Evolutionary conservation across 2,329 filamentous ascomycete genomes (phyloP).

Genomic region (Sarocladium strictum): DNA sequence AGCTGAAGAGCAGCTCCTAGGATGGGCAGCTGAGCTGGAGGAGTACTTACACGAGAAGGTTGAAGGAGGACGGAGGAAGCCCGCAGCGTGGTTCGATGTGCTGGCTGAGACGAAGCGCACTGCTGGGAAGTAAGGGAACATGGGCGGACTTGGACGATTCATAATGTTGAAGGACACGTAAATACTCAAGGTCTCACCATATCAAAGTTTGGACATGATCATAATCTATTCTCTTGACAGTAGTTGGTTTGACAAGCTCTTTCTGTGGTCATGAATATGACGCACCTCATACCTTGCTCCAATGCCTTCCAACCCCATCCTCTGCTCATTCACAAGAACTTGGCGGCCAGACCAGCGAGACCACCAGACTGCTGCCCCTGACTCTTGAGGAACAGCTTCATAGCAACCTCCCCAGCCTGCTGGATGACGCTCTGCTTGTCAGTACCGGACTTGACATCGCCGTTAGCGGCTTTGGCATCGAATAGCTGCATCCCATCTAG

Average conservation of each 20-base stretch:
- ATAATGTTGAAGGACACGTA: no score
- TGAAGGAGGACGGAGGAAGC: constrained; percentile 42
- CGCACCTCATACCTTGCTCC: neutral
- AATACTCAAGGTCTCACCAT: no score
- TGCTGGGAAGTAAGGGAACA: neutral
- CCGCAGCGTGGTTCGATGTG: constrained; percentile 55
- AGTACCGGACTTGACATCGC: constrained; percentile 48
- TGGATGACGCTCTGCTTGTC: constrained; percentile 78
- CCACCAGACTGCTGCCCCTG: constrained; percentile 44
- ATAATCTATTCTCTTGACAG: neutral
- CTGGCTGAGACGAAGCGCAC: constrained; percentile 21
- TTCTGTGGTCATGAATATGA: neutral
- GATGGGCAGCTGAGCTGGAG: constrained; percentile 54
- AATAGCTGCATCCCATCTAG: constrained; percentile 49
- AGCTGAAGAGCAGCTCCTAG: constrained; percentile 54
- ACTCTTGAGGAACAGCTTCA: constrained; percentile 88
- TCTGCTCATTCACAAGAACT: constrained; percentile 31
- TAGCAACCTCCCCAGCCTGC: constrained; percentile 75
- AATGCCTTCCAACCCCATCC: neutral
- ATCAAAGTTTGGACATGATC: no score
- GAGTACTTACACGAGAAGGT: constrained; percentile 44
- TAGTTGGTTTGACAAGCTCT: neutral
- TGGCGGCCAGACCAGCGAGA: constrained; percentile 39
- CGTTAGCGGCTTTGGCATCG: constrained; percentile 49
- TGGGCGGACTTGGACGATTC: no score